A percentile compares a stretch with the other conserved stretches of the same genome.
Conservation (phyloP, 345 rosid genomes). For the Excoecaria agallocha region DNA sequence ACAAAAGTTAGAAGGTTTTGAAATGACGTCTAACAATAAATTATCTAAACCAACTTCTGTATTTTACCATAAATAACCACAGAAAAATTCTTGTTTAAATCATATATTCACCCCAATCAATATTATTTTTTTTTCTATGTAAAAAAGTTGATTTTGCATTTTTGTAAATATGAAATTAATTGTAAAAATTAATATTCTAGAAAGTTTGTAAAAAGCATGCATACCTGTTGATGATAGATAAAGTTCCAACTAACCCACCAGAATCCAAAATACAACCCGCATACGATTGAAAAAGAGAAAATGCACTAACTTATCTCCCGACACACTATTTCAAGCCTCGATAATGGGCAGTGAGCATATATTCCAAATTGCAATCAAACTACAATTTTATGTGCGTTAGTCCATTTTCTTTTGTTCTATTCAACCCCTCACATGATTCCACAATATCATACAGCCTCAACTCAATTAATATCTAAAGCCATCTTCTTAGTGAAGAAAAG, state of each 20-base stretch:
- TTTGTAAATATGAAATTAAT: too few species aligned
- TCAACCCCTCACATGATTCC: not conserved
- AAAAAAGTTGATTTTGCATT: too few species aligned
- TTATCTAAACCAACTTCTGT: too few species aligned
- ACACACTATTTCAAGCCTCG: not conserved
- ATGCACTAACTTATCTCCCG: not conserved
- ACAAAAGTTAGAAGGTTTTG: too few species aligned
- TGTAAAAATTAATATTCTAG: too few species aligned
- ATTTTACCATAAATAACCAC: too few species aligned
- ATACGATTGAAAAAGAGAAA: not conserved
- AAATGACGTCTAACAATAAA: too few species aligned
- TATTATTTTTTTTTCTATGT: too few species aligned
- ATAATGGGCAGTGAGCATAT: slow-evolving; percentile 7
- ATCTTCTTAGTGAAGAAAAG: slow-evolving; percentile 12
- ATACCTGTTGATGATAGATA: too few species aligned
- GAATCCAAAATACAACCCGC: not conserved
- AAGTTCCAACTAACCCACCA: not conserved
- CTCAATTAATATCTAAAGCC: not conserved
- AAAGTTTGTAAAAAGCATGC: too few species aligned
- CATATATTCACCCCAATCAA: too few species aligned
- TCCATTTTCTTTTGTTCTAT: slow-evolving; percentile 14
- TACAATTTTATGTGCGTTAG: slow-evolving; percentile 15
- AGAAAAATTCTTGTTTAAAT: too few species aligned
- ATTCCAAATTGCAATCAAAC: slow-evolving; percentile 9
- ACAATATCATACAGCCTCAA: not conserved